These are phyloP conservation scores for Scheffersomyces lignosus DNA, from an alignment of 805 yeast species.

Conservation along the genomic window DNA sequence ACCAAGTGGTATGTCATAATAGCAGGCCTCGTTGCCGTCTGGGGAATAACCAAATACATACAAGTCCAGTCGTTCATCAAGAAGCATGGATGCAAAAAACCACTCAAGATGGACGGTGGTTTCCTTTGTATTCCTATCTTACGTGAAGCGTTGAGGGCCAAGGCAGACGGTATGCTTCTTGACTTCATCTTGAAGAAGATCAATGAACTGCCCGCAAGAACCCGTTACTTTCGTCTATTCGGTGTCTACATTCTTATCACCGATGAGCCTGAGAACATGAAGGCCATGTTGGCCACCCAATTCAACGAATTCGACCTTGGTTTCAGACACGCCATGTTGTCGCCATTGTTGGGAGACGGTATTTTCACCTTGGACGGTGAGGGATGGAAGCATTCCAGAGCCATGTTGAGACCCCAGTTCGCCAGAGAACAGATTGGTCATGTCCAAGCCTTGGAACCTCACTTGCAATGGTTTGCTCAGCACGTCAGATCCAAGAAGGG, in stretches of 20 bases:
- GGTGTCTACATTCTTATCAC: constrained; percentile 20
- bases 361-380: constrained; percentile 37
- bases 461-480: constrained; percentile 24
- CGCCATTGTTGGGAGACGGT: constrained; percentile 37
- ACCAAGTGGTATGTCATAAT: constrained; percentile 11
- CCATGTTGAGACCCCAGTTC: constrained; percentile 40
- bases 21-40: constrained; percentile 9
- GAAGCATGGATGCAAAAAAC: constrained; percentile 12
- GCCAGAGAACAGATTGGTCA: constrained; percentile 39
- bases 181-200: constrained; percentile 16
- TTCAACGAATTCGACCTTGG: constrained; percentile 37
- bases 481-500: constrained; percentile 20
- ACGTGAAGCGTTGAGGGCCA: constrained; percentile 13
- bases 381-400: constrained; percentile 41
- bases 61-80: constrained; percentile 6
- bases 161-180: constrained; percentile 22
- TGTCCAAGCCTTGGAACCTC: constrained; percentile 33
- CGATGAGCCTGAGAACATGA: constrained; percentile 36
- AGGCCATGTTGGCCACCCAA: constrained; percentile 39
- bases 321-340: constrained; percentile 29
- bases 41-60: constrained; percentile 3
- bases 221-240: not conserved
- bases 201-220: not conserved
- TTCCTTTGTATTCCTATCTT: constrained; percentile 11
- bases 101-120: constrained; percentile 3